phyloP scores from a whole-genome alignment of 192 early-diverging fungal genomes.

The Geranomyces variabilis region DNA sequence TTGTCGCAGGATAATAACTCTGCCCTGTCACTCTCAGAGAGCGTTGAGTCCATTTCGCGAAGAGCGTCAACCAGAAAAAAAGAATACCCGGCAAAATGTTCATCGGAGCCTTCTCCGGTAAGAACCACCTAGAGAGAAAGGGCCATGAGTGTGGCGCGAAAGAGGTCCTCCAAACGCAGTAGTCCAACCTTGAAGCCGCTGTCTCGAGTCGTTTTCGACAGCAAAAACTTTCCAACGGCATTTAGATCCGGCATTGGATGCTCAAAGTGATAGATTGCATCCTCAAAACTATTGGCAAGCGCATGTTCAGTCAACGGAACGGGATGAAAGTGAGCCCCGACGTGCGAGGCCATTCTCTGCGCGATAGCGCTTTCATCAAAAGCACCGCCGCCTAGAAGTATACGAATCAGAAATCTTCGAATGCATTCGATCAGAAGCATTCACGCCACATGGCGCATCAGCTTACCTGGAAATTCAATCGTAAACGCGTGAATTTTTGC shows the following conservation, averaged over 20 bases:
- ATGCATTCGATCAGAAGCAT: too few relatives aligned
- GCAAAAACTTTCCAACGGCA: constrained; percentile 1
- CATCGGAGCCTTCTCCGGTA: constrained; percentile 4
- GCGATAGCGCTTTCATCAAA: constrained; percentile 8
- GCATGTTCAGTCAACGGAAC: constrained; percentile 1
- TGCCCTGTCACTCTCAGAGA: neutral
- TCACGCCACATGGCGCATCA: neutral
- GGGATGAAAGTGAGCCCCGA: neutral
- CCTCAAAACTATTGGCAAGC: neutral
- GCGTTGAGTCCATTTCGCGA: neutral
- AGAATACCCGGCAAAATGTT: constrained; percentile 13
- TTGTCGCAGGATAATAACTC: neutral
- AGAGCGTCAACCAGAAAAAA: constrained; percentile 6
- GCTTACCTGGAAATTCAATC: constrained; percentile 5
- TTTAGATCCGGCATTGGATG: constrained; percentile 13
- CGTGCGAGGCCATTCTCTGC: neutral
- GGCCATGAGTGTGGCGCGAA: neutral
- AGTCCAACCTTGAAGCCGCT: neutral
- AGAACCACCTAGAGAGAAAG: constrained; percentile 4
- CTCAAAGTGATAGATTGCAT: constrained; percentile 5
- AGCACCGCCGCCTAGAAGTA: neutral
- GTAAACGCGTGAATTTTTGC: constrained; percentile 10
- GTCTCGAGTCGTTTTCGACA: neutral
- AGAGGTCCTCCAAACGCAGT: neutral
- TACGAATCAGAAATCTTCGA: neutral